phyloP scores from a whole-genome alignment of 2,329 filamentous ascomycete genomes.

The Claviceps pazoutovae region DNA sequence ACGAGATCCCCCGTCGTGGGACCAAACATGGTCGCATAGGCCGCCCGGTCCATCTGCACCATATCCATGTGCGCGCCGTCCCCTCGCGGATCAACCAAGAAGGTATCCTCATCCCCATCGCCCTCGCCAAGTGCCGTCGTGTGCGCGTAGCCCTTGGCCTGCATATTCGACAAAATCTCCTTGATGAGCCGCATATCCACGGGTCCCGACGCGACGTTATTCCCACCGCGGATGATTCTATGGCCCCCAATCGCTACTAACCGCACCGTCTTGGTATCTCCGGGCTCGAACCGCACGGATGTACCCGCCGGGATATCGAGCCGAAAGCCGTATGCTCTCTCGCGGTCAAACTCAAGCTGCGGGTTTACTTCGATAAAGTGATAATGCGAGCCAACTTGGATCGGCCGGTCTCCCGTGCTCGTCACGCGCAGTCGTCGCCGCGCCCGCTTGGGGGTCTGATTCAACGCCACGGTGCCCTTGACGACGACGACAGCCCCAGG shows the following conservation, averaged over 20 bases:
- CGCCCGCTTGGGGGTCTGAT: constrained; percentile 56
- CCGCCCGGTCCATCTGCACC: constrained; percentile 59
- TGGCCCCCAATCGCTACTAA: constrained; percentile 79
- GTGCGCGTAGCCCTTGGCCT: constrained; percentile 66
- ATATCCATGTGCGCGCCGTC: constrained; percentile 41
- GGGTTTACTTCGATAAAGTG: constrained; percentile 95
- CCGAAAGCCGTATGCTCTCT: constrained; percentile 67
- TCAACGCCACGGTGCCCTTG: constrained; percentile 55
- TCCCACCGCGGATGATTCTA: constrained; percentile 71
- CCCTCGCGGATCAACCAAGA: constrained; percentile 27
- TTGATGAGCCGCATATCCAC: constrained; percentile 51
- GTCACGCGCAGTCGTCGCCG: constrained; percentile 64
- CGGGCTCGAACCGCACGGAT: constrained; percentile 85
- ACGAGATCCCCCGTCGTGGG: constrained; percentile 83
- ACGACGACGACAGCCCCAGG: constrained; percentile 69
- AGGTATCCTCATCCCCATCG: too few species aligned
- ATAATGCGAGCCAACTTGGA: constrained; percentile 90
- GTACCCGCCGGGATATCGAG: constrained; percentile 86
- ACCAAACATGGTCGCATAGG: constrained; percentile 82
- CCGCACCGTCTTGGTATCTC: constrained; percentile 79
- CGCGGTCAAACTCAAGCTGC: constrained; percentile 74
- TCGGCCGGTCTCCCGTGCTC: constrained; percentile 76
- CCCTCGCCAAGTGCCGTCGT: neutral
- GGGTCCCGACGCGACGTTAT: constrained; percentile 58
- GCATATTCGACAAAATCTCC: constrained; percentile 53